Evolutionary conservation across 202 grass and related monocot genomes (phyloP), one percentile per base, ranked within the genome.

Genomic region (Thinopyrum obtusiflorum): DNA sequence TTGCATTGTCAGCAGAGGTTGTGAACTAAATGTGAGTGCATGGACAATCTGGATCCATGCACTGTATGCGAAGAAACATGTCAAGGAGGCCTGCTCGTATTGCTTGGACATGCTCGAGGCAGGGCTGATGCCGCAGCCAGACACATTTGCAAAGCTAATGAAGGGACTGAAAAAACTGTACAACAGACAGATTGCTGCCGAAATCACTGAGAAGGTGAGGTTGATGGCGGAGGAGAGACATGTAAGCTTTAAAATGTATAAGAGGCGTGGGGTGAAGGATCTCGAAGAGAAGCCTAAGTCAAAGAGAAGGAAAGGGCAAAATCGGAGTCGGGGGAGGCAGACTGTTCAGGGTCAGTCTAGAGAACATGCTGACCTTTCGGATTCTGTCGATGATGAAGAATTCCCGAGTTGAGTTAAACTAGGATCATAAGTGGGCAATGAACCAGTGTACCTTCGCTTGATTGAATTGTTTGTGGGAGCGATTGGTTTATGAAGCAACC

Each of bases 1-100:
- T 83, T 96, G 86, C 75, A 92, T 98, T 39, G 9, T 85, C 83
- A 91, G 59, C 81, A 98, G 82, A 87, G 89, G 88, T 9, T 96
- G 96, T 64, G 93, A 98, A 73, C 84, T 98, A 12, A 96, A 98
- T 86, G 93, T 94, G 42, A 84, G 85, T 78, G 87, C 93, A 63
- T 96, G 96, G 96, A 98, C 96, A 57, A 96, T 98, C 66, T 98
- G 93, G 96, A 92, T 98, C 49, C 96, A 98, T 89, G 89, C 88
- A 27, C 42, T 98, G 57, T 94, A 89, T 1, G 73, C 84, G 55
- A 95, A 89, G 26, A 94, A 96, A 28, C 86, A 92, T 79, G 82
- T 98, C 5, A 98, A 98, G 83, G 91, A 98, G 81, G 96, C 96
- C 42, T 94, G 91, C 77, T 37, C 70, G 23, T 98, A 95, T 89